Base-by-base conservation (phyloP, 768 basidiomycete genomes). In the Pisolithus sp. region DNA sequence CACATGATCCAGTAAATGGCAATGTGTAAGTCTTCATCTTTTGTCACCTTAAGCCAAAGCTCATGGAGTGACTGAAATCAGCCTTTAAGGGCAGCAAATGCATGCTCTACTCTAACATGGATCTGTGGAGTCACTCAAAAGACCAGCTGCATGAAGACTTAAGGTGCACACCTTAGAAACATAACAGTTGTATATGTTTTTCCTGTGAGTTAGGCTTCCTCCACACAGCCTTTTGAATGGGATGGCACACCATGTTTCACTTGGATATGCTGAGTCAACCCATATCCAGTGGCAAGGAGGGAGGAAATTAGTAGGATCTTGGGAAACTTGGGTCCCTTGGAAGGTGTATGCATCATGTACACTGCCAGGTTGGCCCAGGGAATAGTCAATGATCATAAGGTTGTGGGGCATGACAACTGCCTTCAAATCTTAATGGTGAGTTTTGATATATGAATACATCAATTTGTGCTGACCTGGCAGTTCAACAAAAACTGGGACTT, bases 361-460 rank as follows among this genome's bases (percentile, higher is more conserved):
- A 28, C 65, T 67, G 3, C 67, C 63, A 44, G 58, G 57, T 18
- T 61, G 59, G 2, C 67, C 66, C 7, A 65, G 45, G 9, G 56
- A 54, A 38, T 65, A 70, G 46, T 70, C 59, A 8, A 68, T 56
- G 5, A 68, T 64, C 2, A 52, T 52, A 0, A 70, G 51, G 46
- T 68, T 64, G 1, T 63, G 62, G 2, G 41, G 49, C 23, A 66
- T 56, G 0, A 59, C 60, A 6, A 67, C 58, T 7, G 62, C 47
- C 67, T 67, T 30, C 30, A 30, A n/a, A n/a, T n/a, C 7, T 37
- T 9, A 4, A 24, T 21, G 23, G 23, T 50, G 7, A 43, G 20
- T 24, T 28, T 28, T 24, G 26, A 30, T 10, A 30, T 8, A 30
- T 30, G 21, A 5, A 49, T 40, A n/a, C 4, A 7, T 17, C 20